Evolutionary conservation across 2,329 filamentous ascomycete species (phyloP).

Genomic region (Pestalotiopsis sp.): DNA sequence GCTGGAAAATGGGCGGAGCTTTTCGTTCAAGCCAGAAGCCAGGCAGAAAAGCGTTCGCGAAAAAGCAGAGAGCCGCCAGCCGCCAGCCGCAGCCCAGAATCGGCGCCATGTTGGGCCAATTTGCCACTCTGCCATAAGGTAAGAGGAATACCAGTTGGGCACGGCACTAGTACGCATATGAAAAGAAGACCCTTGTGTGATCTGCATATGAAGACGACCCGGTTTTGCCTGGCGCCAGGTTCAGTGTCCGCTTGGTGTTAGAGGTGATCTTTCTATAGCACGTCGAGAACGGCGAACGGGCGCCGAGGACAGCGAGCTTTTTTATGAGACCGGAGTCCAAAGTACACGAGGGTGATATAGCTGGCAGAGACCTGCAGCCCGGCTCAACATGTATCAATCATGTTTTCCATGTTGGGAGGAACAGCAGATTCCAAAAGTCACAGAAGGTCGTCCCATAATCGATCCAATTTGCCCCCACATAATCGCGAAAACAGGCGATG

Average conservation of each 20-base stretch:
- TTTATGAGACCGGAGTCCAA: too few relatives aligned
- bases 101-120: neutral
- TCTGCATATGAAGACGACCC: neutral
- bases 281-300: neutral
- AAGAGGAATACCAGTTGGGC: neutral
- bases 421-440: neutral
- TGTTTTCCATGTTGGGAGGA: neutral
- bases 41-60: too few relatives aligned
- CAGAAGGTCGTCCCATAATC: conserved; percentile 4
- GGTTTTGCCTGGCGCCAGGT: neutral
- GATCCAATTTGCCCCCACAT: neutral
- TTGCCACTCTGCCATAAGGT: neutral
- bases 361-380: neutral
- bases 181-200: neutral
- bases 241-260: neutral
- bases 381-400: neutral
- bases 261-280: neutral
- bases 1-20: neutral
- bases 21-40: neutral
- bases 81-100: neutral
- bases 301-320: neutral
- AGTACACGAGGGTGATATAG: neutral
- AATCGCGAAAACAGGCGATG: conserved; percentile 4
- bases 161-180: neutral
- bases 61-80: neutral